phyloP scores from a whole-genome alignment of 768 basidiomycete species.

The Porpolomopsis calyptriformis region DNA sequence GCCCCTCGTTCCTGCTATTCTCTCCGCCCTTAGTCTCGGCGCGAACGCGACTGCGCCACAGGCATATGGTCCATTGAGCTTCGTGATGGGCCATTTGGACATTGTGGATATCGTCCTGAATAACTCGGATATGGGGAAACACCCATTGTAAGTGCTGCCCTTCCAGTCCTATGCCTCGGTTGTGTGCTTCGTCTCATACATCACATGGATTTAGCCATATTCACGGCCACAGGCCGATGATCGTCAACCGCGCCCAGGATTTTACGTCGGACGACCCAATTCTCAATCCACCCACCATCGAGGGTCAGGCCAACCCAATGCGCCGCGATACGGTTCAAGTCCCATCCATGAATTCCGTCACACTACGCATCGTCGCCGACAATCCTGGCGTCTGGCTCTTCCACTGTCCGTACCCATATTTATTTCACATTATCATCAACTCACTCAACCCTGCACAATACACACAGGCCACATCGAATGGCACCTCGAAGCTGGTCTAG shows the following conservation, averaged over 20 bases:
- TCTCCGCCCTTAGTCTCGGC: conserved; percentile 72
- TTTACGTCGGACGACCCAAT: conserved; percentile 63
- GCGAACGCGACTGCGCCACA: conserved; percentile 48
- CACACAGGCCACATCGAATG: conserved; percentile 69
- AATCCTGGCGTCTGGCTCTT: conserved; percentile 90
- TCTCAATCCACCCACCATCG: conserved; percentile 71
- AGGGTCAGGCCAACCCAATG: conserved; percentile 78
- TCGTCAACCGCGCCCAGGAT: conserved; percentile 62
- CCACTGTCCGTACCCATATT: conserved; percentile 45
- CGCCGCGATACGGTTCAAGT: conserved; percentile 85
- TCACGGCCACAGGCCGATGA: conserved; percentile 81
- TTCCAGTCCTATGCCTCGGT: neutral
- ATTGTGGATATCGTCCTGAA: conserved; percentile 70
- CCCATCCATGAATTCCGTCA: conserved; percentile 54
- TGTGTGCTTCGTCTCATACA: neutral
- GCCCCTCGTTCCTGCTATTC: conserved; percentile 64
- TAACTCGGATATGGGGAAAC: conserved; percentile 63
- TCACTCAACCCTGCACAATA: neutral
- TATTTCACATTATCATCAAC: neutral
- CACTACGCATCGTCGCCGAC: conserved; percentile 73
- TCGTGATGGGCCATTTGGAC: conserved; percentile 63
- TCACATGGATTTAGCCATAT: conserved; percentile 51
- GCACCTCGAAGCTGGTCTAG: conserved; percentile 79
- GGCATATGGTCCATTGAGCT: conserved; percentile 75
- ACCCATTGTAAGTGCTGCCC: conserved; percentile 63